These are phyloP conservation scores for Aureobasidium sp. DNA, from an alignment of 2,329 filamentous ascomycete genomes.

Conservation along the genomic window DNA sequence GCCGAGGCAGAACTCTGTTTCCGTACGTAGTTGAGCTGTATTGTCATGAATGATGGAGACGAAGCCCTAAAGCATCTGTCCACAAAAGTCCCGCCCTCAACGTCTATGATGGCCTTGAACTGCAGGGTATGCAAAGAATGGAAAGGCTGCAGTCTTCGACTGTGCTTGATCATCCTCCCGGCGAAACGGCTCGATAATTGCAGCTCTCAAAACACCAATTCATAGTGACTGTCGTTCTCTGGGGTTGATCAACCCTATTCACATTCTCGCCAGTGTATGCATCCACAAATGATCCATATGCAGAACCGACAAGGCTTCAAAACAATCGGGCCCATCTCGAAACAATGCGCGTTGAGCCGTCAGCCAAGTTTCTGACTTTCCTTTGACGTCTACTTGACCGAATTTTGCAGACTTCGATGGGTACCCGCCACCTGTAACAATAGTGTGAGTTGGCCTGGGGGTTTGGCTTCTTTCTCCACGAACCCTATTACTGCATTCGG, in stretches of 20 bases:
- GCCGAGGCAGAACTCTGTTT: too few relatives aligned
- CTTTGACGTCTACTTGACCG: neutral
- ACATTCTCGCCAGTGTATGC: neutral
- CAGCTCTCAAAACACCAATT: neutral
- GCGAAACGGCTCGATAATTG: neutral
- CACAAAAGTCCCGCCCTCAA: too few relatives aligned
- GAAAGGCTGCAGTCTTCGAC: neutral
- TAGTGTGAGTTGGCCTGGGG: neutral
- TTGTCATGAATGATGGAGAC: neutral
- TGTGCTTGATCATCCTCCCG: neutral
- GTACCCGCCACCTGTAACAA: conserved; percentile 2
- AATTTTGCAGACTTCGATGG: neutral
- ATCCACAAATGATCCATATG: neutral
- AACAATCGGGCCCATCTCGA: conserved; percentile 2
- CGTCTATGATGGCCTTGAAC: neutral
- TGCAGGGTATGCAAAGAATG: neutral
- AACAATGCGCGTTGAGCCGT: neutral
- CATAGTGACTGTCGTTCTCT: neutral
- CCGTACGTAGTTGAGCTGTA: neutral
- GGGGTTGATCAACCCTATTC: neutral
- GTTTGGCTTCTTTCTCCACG: neutral
- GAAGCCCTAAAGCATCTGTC: neutral
- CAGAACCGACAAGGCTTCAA: neutral
- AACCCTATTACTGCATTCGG: neutral
- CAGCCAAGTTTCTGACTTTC: neutral